Base-by-base conservation (phyloP, 352 stramenopile species). In the Pythium biforme region DNA sequence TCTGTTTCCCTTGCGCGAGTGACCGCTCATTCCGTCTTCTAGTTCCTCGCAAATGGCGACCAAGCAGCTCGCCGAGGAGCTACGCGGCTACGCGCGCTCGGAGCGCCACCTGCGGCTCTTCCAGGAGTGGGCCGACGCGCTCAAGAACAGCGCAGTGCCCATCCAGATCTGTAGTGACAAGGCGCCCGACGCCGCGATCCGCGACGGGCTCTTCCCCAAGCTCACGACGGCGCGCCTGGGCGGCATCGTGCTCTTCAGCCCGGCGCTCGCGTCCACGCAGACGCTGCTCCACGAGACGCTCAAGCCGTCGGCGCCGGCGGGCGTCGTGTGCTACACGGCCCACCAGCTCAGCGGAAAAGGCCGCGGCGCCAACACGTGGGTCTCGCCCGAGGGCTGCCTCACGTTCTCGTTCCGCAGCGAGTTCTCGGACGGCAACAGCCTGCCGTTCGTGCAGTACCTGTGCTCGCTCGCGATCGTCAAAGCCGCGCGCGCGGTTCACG, bases 401-500 rank as follows among this genome's bases (percentile, higher is more conserved):
- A 96, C 88, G 68, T 97, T 96, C 74, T 96, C 87, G 50, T 97
- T 94, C 76, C 88, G 88, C 68, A 95, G 82, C 69, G 62, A 59
- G 49, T 92, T 96, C 64, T 81, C 76, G 45, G 77, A 96, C 63
- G 86, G 85, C 66, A 64, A 69, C 34, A 94, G 76, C 43, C 67
- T 97, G 43, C 89, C 89, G 31, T 95, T 97, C 57, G 81, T 95
- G 68, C 89, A 97, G 71, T 97, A 97, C 55, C 76, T 97, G 55
- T 85, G 92, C 25, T 94, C 87, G 27, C 79, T 97, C 45, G 89
- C 89, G 33, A 88, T 97, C 55, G 76, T 95, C 40, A 83, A 79
- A 34, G 84, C 87, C 2, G 75, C 95, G 41, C 83, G 94, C 54
- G 66, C 51, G 1, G 73, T 95, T n/a, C 73, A 88, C 31, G 57